Conservation (phyloP, 169 alveolate genomes). For the Eimeria sp. region DNA sequence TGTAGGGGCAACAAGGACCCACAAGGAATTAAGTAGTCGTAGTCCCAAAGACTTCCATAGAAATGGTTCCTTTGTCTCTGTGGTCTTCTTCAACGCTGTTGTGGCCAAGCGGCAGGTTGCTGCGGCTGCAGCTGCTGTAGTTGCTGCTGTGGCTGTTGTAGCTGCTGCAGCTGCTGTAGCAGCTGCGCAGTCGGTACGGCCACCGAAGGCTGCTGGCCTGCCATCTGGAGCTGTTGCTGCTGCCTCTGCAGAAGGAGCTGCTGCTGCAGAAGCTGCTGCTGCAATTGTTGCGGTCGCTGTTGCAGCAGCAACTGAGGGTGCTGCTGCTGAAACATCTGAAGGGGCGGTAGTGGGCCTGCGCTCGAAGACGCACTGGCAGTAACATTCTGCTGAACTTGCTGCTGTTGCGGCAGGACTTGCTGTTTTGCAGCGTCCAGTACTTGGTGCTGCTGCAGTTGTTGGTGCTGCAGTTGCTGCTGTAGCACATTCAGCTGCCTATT, state of each 20-base stretch:
- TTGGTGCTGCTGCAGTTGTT: slow-evolving; percentile 57
- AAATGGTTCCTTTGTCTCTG: not conserved
- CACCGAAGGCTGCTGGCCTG: slow-evolving; percentile 43
- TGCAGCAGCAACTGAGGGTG: slow-evolving; percentile 48
- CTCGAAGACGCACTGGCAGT: slow-evolving; percentile 18
- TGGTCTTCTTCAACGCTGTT: not conserved
- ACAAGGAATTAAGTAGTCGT: not conserved
- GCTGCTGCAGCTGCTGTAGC: slow-evolving; percentile 50
- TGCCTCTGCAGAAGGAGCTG: slow-evolving; percentile 63
- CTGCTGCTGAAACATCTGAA: slow-evolving; percentile 49
- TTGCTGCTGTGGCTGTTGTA: slow-evolving; percentile 36
- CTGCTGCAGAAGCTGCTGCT: slow-evolving; percentile 57
- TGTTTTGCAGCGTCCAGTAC: slow-evolving; percentile 20
- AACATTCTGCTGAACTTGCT: slow-evolving; percentile 26
- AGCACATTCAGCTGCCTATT: slow-evolving; percentile 40
- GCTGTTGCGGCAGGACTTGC: slow-evolving; percentile 24
- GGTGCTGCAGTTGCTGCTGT: slow-evolving; percentile 48
- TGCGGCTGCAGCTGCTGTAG: slow-evolving; percentile 42
- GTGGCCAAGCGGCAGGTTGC: not conserved
- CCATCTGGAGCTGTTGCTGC: slow-evolving; percentile 55
- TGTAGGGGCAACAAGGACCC: not conserved
- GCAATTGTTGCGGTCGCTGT: slow-evolving; percentile 41
- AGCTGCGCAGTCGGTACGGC: slow-evolving; percentile 12
- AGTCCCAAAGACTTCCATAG: not conserved
- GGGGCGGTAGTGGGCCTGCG: slow-evolving; percentile 24